phyloP scores from a whole-genome alignment of 208 protist species.

The Endotrypanum monterogeii region DNA sequence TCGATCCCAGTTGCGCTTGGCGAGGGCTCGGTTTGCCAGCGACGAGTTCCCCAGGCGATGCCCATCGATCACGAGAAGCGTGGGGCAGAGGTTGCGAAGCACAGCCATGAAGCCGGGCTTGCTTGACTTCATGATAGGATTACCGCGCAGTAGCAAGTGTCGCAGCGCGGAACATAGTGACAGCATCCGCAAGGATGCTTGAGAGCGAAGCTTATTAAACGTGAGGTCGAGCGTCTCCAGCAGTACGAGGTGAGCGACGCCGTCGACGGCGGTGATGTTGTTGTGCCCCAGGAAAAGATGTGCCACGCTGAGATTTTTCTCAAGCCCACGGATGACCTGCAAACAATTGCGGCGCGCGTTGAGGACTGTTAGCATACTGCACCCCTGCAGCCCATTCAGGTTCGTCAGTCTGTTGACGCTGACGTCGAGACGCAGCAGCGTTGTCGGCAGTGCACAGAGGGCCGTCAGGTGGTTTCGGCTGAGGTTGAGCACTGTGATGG shows the following conservation, averaged over 20 bases:
- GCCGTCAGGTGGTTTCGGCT: slow-evolving; percentile 58
- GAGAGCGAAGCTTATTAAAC: slow-evolving; percentile 64
- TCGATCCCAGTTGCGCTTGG: slow-evolving; percentile 27
- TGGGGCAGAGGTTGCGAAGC: slow-evolving; percentile 84
- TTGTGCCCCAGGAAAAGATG: slow-evolving; percentile 89
- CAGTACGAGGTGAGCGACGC: slow-evolving; percentile 76
- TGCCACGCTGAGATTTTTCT: slow-evolving; percentile 52
- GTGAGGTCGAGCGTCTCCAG: slow-evolving; percentile 88
- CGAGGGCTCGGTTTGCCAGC: slow-evolving; percentile 43
- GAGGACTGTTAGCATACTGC: slow-evolving; percentile 79
- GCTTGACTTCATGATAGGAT: slow-evolving; percentile 58
- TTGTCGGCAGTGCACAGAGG: slow-evolving; percentile 51
- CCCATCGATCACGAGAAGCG: slow-evolving; percentile 69
- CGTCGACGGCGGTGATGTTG: slow-evolving; percentile 55
- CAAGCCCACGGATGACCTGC: slow-evolving; percentile 42
- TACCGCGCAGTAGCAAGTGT: slow-evolving; percentile 74
- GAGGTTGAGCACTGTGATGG: slow-evolving; percentile 80
- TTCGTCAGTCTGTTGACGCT: slow-evolving; percentile 68
- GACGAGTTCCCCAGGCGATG: slow-evolving; percentile 50
- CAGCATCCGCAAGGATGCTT: slow-evolving; percentile 60
- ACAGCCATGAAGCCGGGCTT: slow-evolving; percentile 40
- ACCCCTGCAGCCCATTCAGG: slow-evolving; percentile 55
- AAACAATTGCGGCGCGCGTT: slow-evolving; percentile 78
- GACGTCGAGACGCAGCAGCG: slow-evolving; percentile 82
- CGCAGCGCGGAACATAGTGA: slow-evolving; percentile 69